Conservation (phyloP, 176 grass and related monocot genomes). For the Tillandsia fasciculata region DNA sequence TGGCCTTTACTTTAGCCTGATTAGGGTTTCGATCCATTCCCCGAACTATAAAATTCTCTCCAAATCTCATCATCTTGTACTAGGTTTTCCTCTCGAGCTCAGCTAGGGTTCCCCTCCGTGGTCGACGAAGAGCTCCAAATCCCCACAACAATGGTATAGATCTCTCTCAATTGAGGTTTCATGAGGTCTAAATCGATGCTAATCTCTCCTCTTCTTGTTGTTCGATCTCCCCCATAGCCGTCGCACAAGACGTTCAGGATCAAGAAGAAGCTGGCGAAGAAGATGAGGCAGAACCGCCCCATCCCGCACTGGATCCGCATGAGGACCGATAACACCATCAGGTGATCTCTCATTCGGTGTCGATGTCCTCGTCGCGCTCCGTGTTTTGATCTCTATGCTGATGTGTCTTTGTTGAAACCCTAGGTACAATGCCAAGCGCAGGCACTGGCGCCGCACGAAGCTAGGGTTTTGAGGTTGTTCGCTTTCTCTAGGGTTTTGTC, state of each 20-base stretch:
- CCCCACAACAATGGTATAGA: no score
- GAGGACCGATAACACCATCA: slow-evolving; percentile 39
- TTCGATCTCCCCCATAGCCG: slow-evolving; percentile 11
- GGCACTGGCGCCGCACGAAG: slow-evolving; percentile 99
- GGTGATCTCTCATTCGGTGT: slow-evolving; percentile 6
- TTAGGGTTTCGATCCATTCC: no score
- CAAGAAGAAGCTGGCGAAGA: slow-evolving; percentile 40
- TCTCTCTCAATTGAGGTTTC: no score
- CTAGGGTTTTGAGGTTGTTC: slow-evolving; percentile 56
- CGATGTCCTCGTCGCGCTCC: not conserved
- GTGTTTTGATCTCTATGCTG: not conserved
- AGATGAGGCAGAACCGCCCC: slow-evolving; percentile 44
- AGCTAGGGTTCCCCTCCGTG: no score
- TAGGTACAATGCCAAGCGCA: slow-evolving; percentile 97
- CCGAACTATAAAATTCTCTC: no score
- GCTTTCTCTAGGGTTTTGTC: no score
- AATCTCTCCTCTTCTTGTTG: not conserved
- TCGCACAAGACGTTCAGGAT: slow-evolving; percentile 37
- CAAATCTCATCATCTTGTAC: no score
- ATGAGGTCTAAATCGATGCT: not conserved
- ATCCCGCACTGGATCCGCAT: slow-evolving; percentile 39
- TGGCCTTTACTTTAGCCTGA: no score
- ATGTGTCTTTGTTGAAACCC: not conserved
- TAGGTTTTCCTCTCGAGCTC: no score
- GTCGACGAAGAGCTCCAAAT: no score